These are phyloP conservation scores for Clathrus columnatus DNA, from an alignment of 768 basidiomycete genomes.

Conservation along the genomic window DNA sequence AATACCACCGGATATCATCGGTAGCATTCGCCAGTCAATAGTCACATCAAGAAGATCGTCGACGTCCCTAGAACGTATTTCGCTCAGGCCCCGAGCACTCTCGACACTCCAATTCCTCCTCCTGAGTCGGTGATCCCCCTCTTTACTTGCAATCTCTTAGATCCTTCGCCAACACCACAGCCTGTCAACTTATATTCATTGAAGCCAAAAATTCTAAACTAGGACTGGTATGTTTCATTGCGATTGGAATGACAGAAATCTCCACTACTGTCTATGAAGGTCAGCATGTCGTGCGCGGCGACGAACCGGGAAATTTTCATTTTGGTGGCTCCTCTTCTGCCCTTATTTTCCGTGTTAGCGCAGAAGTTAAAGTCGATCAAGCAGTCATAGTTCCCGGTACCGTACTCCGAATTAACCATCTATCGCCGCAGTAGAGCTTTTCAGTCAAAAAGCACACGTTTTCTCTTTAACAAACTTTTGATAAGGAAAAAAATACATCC, in stretches of 20 bases:
- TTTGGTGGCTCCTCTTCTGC: constrained; percentile 51
- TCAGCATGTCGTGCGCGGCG: constrained; percentile 40
- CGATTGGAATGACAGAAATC: constrained; percentile 53
- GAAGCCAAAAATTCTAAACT: constrained; percentile 41
- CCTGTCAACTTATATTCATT: constrained; percentile 48
- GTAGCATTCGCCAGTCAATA: constrained; percentile 52
- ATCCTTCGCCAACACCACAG: constrained; percentile 37
- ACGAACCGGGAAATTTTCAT: constrained; percentile 55
- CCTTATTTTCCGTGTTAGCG: constrained; percentile 35
- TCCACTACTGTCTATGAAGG: constrained; percentile 46
- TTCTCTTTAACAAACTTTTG: too few relatives aligned
- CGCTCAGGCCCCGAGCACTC: constrained; percentile 25
- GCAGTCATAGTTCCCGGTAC: background rate
- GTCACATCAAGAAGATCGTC: constrained; percentile 31
- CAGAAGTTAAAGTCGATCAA: constrained; percentile 12
- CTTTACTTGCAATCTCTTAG: constrained; percentile 24
- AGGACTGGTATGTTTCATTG: constrained; percentile 50
- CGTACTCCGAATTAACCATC: constrained; percentile 14
- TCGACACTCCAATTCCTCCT: constrained; percentile 14
- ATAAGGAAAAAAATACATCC: too few relatives aligned
- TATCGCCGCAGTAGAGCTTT: too few relatives aligned
- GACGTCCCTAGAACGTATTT: constrained; percentile 46
- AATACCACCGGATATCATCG: constrained; percentile 48
- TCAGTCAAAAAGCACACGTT: too few relatives aligned
- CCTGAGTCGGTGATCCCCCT: constrained; percentile 13